Percentiles rank a stretch among this genome's conserved stretches.
Evolutionary conservation across 2,329 filamentous ascomycete genomes (phyloP).

Genomic region (Aspergillus sergii): DNA sequence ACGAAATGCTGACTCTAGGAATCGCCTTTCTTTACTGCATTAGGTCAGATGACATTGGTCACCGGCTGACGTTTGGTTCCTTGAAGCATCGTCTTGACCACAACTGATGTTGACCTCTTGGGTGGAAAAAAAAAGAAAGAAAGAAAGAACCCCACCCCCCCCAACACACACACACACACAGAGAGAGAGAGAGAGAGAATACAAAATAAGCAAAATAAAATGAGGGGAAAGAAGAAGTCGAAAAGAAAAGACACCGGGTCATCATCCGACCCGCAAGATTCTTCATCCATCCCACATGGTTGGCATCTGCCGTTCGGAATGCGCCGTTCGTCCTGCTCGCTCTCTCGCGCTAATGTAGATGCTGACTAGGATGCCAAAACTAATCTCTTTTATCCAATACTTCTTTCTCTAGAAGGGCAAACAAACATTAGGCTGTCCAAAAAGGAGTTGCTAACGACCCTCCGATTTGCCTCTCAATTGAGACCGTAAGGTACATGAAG

Average conservation of each 20-base stretch:
- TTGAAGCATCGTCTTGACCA: background rate
- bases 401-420: background rate
- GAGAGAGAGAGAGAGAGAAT: too few relatives aligned
- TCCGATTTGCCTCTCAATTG: constrained; percentile 5
- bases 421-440: background rate
- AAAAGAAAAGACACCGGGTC: background rate
- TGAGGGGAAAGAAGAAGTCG: background rate
- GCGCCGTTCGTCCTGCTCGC: background rate
- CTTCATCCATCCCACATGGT: constrained; percentile 30
- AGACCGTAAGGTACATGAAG: constrained; percentile 5
- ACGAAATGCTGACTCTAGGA: background rate
- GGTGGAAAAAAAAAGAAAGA: background rate
- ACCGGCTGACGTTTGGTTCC: background rate
- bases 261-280: background rate
- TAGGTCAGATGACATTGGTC: background rate
- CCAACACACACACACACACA: too few relatives aligned
- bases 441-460: constrained; percentile 4
- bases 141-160: background rate
- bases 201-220: background rate
- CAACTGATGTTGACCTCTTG: background rate
- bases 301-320: constrained; percentile 28
- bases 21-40: background rate
- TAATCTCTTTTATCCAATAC: background rate
- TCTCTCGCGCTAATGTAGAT: constrained; percentile 2
- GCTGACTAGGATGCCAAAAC: background rate